phyloP scores from a whole-genome alignment of 228 moss, liverwort and hornwort genomes.

The Sphagnum magellanicum region DNA sequence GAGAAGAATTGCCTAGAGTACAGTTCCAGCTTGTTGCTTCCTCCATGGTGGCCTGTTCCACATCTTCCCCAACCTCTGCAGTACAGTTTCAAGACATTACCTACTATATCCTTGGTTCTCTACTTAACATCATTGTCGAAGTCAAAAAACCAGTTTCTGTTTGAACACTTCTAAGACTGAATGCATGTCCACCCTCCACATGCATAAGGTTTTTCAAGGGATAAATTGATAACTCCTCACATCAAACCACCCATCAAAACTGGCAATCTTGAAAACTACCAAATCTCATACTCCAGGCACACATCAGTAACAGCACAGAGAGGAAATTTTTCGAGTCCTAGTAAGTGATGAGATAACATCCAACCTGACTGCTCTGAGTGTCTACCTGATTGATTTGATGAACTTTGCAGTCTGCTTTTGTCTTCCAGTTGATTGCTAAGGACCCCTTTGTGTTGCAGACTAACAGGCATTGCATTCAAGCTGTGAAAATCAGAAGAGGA shows the following conservation, averaged over 20 bases:
- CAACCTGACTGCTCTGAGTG: neutral
- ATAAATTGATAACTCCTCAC: neutral
- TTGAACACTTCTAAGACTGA: neutral
- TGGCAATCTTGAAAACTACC: too few species aligned
- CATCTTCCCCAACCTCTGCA: neutral
- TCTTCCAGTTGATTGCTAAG: too few species aligned
- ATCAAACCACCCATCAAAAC: neutral
- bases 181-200: neutral
- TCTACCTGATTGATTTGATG: neutral
- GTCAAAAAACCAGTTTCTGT: neutral
- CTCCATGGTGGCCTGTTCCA: neutral
- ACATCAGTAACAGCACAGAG: neutral
- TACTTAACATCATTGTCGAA: neutral
- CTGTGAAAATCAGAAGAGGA: too few species aligned
- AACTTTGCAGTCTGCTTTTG: too few species aligned
- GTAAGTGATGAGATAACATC: too few species aligned
- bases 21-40: neutral
- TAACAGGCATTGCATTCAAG: too few species aligned
- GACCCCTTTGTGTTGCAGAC: too few species aligned
- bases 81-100: neutral
- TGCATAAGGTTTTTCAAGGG: neutral
- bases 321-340: neutral
- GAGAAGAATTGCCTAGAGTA: neutral
- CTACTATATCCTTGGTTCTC: too few species aligned
- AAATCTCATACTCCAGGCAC: neutral